Conservation (phyloP, 345 rosid genomes). For the Pugionium cornutum region DNA sequence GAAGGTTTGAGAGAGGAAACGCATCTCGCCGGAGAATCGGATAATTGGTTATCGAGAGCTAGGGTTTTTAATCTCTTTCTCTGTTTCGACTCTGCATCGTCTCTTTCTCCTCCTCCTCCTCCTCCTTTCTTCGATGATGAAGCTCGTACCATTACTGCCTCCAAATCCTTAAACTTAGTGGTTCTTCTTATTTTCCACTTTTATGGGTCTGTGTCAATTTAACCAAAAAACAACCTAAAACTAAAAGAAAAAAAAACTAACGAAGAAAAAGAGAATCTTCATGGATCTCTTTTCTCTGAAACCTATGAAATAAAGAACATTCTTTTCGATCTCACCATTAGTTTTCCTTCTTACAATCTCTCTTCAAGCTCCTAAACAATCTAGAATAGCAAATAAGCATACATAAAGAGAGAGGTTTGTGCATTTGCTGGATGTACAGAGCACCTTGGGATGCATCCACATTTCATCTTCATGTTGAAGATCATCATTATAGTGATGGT, state of each 20-base stretch:
- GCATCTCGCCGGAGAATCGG: conserved; percentile 54
- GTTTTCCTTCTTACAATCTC: too few relatives aligned
- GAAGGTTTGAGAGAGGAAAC: conserved; percentile 53
- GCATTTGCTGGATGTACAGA: not conserved
- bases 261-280: not conserved
- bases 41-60: conserved; percentile 48
- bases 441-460: not conserved
- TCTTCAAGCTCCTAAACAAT: too few relatives aligned
- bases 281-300: not conserved
- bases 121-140: conserved; percentile 42
- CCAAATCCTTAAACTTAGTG: conserved; percentile 7
- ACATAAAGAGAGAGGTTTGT: not conserved
- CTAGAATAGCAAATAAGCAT: not conserved
- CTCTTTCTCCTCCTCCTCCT: conserved; percentile 29
- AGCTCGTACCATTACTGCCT: conserved; percentile 50
- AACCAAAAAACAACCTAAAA: not conserved
- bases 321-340: conserved; percentile 7
- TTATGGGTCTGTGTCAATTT: conserved; percentile 15
- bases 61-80: conserved; percentile 55
- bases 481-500: too few relatives aligned
- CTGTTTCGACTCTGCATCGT: conserved; percentile 37
- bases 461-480: not conserved
- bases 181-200: not conserved
- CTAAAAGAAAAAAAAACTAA: not conserved
- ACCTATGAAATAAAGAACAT: not conserved